Evolutionary conservation across 1,284 basidiomycete genomes (phyloP), one percentile per base, ranked within the genome.

Genomic region (Tylopilus sp.): DNA sequence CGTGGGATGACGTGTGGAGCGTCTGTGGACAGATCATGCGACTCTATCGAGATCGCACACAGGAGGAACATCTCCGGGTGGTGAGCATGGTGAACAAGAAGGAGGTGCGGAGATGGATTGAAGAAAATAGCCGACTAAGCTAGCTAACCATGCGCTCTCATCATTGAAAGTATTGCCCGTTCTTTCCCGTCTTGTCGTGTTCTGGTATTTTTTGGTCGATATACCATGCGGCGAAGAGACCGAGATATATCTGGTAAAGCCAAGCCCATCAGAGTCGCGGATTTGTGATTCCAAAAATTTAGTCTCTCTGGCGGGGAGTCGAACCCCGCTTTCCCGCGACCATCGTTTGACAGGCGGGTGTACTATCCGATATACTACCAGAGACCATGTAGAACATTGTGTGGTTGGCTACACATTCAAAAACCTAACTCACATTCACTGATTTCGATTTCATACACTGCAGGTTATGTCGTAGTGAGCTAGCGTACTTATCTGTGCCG

Each of bases 1-100:
- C 82, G 1, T 89, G 82, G 80, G 89, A 92, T 48, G 92, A 95
- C 59, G 74, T 95, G 35, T 88, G 86, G 83, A 81, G 75, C 53
- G 82, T 91, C 13, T 84, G 84, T 52, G 92, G 89, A 11, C 76
- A 78, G 56, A 79, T 94, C 43, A 88, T 90, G 86, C 74, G 82
- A 36, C 69, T 95, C 5, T 96, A 90, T 64, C 76, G 83, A 5
- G 63, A 72, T 44, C 66, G 78, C 41, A 68, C 63, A 11, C 48
- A 46, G 31, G 67, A 66, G 39, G 66, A 68, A n/a, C 55, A 53
- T 46, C 53, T 62, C 13, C 69, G 73, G 58, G 73, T 79, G 15
- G 60, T 77, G 54, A 71, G 71, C 31, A 71, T 89, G 74, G 68
- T 86, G 23, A 75, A 73, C 31, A 89, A 89, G 70, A 84, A 81